phyloP scores from a whole-genome alignment of 2,329 filamentous ascomycete species.

The Metarhizium humberi region DNA sequence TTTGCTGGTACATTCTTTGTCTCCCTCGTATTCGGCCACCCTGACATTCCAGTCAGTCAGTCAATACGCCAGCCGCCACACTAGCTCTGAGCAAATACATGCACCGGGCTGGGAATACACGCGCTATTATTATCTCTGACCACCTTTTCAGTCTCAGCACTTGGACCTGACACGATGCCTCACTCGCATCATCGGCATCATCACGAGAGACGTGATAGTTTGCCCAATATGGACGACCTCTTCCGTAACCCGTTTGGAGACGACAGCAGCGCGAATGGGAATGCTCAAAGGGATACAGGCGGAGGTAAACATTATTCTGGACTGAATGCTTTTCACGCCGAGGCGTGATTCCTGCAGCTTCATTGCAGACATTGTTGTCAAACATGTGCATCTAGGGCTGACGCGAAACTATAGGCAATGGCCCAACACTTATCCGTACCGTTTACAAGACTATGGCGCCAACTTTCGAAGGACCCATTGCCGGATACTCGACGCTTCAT shows the following conservation, averaged over 20 bases:
- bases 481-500: conserved; percentile 29
- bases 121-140: neutral
- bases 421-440: conserved; percentile 23
- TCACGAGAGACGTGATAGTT: conserved; percentile 9
- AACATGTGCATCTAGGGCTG: neutral
- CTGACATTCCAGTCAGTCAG: conserved; percentile 18
- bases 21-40: conserved; percentile 14
- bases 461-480: conserved; percentile 32
- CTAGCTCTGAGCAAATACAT: conserved; percentile 9
- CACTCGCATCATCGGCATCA: conserved; percentile 19
- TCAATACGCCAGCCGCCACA: conserved; percentile 4
- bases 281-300: neutral
- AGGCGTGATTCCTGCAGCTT: no score
- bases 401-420: conserved; percentile 1
- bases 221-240: conserved; percentile 1
- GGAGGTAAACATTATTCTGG: conserved; percentile 1
- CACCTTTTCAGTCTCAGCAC: neutral
- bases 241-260: neutral
- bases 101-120: neutral
- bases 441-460: conserved; percentile 32
- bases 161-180: conserved; percentile 17
- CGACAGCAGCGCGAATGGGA: neutral
- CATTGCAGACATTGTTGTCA: neutral
- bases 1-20: conserved; percentile 15
- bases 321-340: no score